These are phyloP conservation scores for Auricularia auricula-judae DNA, from an alignment of 768 basidiomycete species.

Conservation along the genomic window DNA sequence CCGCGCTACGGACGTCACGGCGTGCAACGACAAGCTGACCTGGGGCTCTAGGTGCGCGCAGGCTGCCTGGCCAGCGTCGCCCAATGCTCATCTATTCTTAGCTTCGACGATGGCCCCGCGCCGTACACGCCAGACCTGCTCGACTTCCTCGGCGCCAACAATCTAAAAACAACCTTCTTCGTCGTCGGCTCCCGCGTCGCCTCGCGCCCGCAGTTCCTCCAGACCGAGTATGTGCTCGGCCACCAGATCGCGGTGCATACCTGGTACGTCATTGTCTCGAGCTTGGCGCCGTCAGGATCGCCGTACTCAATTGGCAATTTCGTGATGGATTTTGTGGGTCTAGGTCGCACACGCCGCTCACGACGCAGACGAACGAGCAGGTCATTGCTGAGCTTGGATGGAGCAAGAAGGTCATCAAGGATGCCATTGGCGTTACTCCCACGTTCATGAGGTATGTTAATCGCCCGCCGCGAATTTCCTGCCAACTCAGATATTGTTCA, in stretches of 20 bases:
- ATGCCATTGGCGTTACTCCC: conserved; percentile 25
- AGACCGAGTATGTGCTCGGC: conserved; percentile 31
- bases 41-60: conserved; percentile 32
- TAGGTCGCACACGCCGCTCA: conserved; percentile 36
- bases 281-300: conserved; percentile 10
- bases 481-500: too few species aligned
- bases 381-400: conserved; percentile 35
- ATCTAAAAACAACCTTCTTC: conserved; percentile 35
- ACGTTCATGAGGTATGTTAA: conserved; percentile 19
- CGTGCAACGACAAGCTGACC: conserved; percentile 30
- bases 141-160: conserved; percentile 25
- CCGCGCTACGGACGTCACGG: conserved; percentile 27
- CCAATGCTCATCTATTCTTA: not conserved
- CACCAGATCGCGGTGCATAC: conserved; percentile 71
- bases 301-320: conserved; percentile 15
- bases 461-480: too few species aligned
- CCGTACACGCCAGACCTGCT: conserved; percentile 32
- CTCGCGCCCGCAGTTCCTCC: conserved; percentile 31
- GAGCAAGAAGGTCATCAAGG: conserved; percentile 32
- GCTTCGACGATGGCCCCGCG: conserved; percentile 28
- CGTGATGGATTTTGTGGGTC: conserved; percentile 40
- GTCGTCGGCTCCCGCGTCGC: conserved; percentile 31
- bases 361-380: conserved; percentile 31
- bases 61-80: not conserved
- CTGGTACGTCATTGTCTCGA: conserved; percentile 62